Base-by-base conservation (phyloP, 2,329 filamentous ascomycete genomes). In the Calonectria multiphialidica region DNA sequence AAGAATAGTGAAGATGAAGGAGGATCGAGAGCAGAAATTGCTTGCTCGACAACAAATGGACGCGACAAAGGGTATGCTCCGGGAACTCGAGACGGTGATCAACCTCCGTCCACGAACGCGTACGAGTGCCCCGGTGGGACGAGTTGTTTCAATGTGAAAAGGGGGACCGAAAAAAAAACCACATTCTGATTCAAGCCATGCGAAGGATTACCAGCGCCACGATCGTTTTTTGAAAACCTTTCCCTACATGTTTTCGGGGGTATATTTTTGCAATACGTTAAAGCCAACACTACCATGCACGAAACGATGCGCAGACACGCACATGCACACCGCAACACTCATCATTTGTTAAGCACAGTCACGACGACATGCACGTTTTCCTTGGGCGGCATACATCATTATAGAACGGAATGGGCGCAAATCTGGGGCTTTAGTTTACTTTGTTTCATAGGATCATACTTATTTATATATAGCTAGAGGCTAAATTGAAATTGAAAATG, bases 41-140 rank as follows among this genome's bases (percentile, higher is more conserved):
- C 88, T 91, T 47, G 87, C 92, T 47, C 91, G 92, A 68, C 94
- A 96, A 77, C 93, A 93, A 80, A 87, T 91, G 53, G 95, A 98
- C 74, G 93, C 95, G 13, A 97, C 92, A 74, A 94, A 92, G 50
- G 95, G 93, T 77, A 98, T 99, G 95, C 89, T 99, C 74, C 92
- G 93, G 74, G 97, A 99, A 84, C 88, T 99, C 71, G 95, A 98
- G 86, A 96, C 94, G 75, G 91, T 99, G 72, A 97, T 98, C 82
- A 90, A 87, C 80, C 84, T 87, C 40, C 83, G 87, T 30, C 87
- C 87, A 8, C 81, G 80, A 74, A 83, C 76, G 63, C 83, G 85
- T 50, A 77, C 81, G 40, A 86, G 86, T 72, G 80, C 81, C 15
- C 82, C 82, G 2, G 72, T 80, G 23, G 81, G 80, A 59, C 84